These are phyloP conservation scores for Protomyces macrosporus DNA, from an alignment of 1,139 yeast genomes.

Conservation along the genomic window DNA sequence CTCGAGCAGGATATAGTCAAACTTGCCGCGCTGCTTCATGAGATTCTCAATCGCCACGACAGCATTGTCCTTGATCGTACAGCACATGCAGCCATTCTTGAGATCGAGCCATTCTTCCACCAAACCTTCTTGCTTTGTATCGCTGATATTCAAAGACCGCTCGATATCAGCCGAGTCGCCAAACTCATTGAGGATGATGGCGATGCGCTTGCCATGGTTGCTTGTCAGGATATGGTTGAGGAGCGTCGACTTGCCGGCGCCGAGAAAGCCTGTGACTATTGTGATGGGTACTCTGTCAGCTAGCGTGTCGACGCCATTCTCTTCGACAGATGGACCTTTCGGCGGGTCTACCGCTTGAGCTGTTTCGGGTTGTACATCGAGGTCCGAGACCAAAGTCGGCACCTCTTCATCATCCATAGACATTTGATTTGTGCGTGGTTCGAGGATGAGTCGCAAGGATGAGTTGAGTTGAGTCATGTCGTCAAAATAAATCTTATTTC, in stretches of 20 bases:
- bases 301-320: slow-evolving; percentile 25
- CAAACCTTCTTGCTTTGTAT: slow-evolving; percentile 43
- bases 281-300: slow-evolving; percentile 71
- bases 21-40: slow-evolving; percentile 63
- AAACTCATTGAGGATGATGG: slow-evolving; percentile 69
- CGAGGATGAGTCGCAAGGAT: no score
- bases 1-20: slow-evolving; percentile 84
- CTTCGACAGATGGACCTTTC: slow-evolving; percentile 27
- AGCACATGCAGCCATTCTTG: slow-evolving; percentile 94
- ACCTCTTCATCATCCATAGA: neutral
- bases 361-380: neutral
- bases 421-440: no score
- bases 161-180: slow-evolving; percentile 71
- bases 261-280: slow-evolving; percentile 87
- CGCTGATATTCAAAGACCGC: slow-evolving; percentile 72
- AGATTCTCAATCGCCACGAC: slow-evolving; percentile 89
- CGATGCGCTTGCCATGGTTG: slow-evolving; percentile 65
- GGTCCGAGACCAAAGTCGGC: neutral
- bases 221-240: slow-evolving; percentile 61
- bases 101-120: slow-evolving; percentile 93
- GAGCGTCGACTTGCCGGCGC: slow-evolving; percentile 90
- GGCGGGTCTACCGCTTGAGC: neutral
- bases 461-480: no score
- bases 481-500: no score
- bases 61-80: slow-evolving; percentile 84